phyloP scores from a whole-genome alignment of 768 basidiomycete species.

The Trametes gibbosa region DNA sequence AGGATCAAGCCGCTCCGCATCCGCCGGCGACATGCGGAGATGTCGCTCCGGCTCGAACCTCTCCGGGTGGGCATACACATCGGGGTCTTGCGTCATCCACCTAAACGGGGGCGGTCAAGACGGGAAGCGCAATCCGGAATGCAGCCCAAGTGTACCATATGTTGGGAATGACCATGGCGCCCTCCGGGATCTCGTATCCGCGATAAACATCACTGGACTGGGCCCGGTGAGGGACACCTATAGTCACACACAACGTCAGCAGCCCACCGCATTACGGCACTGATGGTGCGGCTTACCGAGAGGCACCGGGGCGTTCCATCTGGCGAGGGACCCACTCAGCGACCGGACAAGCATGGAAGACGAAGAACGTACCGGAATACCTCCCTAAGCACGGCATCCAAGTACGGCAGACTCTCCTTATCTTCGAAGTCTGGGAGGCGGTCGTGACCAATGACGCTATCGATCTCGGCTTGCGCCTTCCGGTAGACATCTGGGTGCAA shows the following conservation, averaged over 20 bases:
- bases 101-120: not conserved
- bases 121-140: not conserved
- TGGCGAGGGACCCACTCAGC: not conserved
- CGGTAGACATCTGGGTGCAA: constrained; percentile 37
- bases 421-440: constrained; percentile 26
- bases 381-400: constrained; percentile 22
- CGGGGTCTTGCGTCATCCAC: constrained; percentile 20
- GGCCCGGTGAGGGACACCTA: constrained; percentile 20
- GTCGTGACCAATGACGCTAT: constrained; percentile 36
- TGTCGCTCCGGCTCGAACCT: constrained; percentile 24
- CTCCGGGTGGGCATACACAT: constrained; percentile 21
- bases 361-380: constrained; percentile 16
- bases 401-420: constrained; percentile 21
- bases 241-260: not conserved
- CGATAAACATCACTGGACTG: constrained; percentile 25
- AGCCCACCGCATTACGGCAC: not conserved
- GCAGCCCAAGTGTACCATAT: constrained; percentile 14
- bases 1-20: constrained; percentile 3
- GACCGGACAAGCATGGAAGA: not conserved
- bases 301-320: constrained; percentile 19
- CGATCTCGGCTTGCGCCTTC: constrained; percentile 43
- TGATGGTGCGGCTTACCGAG: constrained; percentile 4
- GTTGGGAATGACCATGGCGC: constrained; percentile 24
- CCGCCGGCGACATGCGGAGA: constrained; percentile 7
- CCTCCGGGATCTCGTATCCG: constrained; percentile 19